Percentiles rank a stretch among this genome's conserved stretches.
These are phyloP conservation scores for Dissoconium aciculare DNA, from an alignment of 2,329 filamentous ascomycete genomes.

Conservation along the genomic window DNA sequence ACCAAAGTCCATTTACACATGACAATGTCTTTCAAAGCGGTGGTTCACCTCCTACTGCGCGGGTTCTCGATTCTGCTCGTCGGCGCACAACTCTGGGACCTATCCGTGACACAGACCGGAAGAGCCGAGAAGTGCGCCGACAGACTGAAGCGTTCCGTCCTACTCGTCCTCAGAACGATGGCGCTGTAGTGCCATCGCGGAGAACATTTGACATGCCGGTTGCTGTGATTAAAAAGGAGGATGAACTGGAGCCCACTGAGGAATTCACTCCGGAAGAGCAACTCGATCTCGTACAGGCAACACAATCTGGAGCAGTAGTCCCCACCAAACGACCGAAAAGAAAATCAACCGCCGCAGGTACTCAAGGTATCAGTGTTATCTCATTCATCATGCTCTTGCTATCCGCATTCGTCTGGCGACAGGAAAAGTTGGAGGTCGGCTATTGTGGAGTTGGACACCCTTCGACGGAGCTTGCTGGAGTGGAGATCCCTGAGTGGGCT, in stretches of 20 bases:
- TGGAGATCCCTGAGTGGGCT: slow-evolving; percentile 59
- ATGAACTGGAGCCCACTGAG: slow-evolving; percentile 56
- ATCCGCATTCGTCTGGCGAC: slow-evolving; percentile 64
- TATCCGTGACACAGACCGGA: slow-evolving; percentile 25
- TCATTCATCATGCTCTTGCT: slow-evolving; percentile 44
- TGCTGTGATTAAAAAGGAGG: slow-evolving; percentile 30
- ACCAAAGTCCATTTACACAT: slow-evolving; percentile 58
- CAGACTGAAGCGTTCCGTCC: slow-evolving; percentile 29
- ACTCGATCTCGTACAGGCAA: slow-evolving; percentile 60
- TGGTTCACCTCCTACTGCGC: slow-evolving; percentile 14
- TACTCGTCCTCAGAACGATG: slow-evolving; percentile 38
- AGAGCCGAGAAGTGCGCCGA: slow-evolving; percentile 29
- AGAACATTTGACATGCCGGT: slow-evolving; percentile 45
- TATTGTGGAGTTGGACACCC: slow-evolving; percentile 73
- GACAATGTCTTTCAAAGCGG: slow-evolving; percentile 75
- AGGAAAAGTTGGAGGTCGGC: slow-evolving; percentile 91
- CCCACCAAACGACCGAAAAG: slow-evolving; percentile 26
- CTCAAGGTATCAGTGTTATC: slow-evolving; percentile 55
- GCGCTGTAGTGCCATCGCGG: slow-evolving; percentile 39
- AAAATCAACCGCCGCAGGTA: slow-evolving; percentile 32
- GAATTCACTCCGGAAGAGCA: slow-evolving; percentile 91
- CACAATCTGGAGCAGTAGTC: slow-evolving; percentile 33
- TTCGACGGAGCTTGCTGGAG: slow-evolving; percentile 41
- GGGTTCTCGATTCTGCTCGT: slow-evolving; percentile 48
- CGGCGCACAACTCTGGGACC: slow-evolving; percentile 38